Conservation (phyloP, 2,329 filamentous ascomycete genomes). For the Zymoseptoria ardabiliae region DNA sequence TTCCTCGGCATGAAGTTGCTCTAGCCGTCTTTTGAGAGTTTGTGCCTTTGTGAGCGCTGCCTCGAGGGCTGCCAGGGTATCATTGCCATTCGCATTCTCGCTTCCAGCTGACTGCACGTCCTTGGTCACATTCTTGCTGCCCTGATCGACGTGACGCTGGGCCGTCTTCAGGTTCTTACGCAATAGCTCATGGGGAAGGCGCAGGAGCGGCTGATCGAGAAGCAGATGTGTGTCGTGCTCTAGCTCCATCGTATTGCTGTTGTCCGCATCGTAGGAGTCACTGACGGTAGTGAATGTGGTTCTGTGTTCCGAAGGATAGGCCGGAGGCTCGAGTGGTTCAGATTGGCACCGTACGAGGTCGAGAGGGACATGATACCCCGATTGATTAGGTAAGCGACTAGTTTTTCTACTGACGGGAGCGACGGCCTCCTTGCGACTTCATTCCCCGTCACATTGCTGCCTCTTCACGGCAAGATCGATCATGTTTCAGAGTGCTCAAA, state of each 20-base stretch:
- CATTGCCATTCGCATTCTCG: constrained; percentile 31
- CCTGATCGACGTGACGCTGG: constrained; percentile 67
- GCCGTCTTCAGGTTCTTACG: constrained; percentile 89
- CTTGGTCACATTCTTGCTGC: constrained; percentile 56
- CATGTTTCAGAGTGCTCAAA: neutral
- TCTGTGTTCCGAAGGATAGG: neutral
- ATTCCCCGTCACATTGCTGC: too few relatives aligned
- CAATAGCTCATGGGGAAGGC: constrained; percentile 84
- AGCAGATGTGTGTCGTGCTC: constrained; percentile 70
- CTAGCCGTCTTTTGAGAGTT: constrained; percentile 80
- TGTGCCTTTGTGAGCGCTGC: constrained; percentile 79
- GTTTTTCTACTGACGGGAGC: too few relatives aligned
- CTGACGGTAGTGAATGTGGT: neutral
- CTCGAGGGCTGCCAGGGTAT: constrained; percentile 70
- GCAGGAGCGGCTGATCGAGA: constrained; percentile 86
- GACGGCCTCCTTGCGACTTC: too few relatives aligned
- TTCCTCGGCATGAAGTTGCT: constrained; percentile 71
- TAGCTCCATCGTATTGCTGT: constrained; percentile 50
- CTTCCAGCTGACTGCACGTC: constrained; percentile 35
- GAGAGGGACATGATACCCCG: too few relatives aligned
- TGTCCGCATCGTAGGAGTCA: constrained; percentile 32
- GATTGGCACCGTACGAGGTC: too few relatives aligned
- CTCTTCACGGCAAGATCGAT: neutral
- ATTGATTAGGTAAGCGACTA: too few relatives aligned
- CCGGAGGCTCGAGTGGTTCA: too few relatives aligned